Evolutionary conservation across 139 green algal species (phyloP).

Genomic region (Cymbomonas tetramitiformis): DNA sequence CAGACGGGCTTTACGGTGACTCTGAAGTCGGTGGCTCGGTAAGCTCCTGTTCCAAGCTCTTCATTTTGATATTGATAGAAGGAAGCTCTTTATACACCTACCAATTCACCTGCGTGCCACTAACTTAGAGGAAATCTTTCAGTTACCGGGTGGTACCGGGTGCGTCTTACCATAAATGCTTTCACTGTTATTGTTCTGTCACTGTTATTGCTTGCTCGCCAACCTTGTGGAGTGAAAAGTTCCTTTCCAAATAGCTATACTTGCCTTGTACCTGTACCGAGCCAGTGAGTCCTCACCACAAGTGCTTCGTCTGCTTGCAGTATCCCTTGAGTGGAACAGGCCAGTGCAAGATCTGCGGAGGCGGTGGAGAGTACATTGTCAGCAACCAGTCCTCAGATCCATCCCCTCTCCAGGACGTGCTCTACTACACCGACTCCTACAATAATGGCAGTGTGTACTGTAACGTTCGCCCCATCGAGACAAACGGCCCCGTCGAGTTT

Average conservation of each 20-base stretch:
- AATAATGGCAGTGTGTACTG: conserved; percentile 1
- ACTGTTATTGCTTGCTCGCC: too few species aligned
- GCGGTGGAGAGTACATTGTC: not conserved
- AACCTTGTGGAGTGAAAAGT: too few species aligned
- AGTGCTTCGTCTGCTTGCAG: not conserved
- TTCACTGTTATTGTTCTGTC: too few species aligned
- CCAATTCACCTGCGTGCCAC: too few species aligned
- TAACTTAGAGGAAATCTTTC: too few species aligned
- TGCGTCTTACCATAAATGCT: too few species aligned
- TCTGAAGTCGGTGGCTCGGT: not conserved
- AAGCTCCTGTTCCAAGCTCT: too few species aligned
- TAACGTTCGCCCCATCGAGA: not conserved
- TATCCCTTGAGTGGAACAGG: conserved; percentile 3
- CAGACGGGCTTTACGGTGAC: not conserved
- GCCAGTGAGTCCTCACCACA: not conserved
- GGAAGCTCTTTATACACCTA: too few species aligned
- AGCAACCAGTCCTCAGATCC: not conserved
- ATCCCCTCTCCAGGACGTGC: not conserved
- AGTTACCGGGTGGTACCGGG: too few species aligned
- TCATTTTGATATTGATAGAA: too few species aligned
- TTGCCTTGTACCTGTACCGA: too few species aligned
- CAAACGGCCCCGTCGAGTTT: conserved; percentile 6
- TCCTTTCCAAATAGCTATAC: too few species aligned
- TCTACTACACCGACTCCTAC: not conserved
- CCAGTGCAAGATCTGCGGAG: conserved; percentile 14